Evolutionary conservation across 371 early-diverging fungal genomes (phyloP).

Genomic region (Fennellomyces sp.): DNA sequence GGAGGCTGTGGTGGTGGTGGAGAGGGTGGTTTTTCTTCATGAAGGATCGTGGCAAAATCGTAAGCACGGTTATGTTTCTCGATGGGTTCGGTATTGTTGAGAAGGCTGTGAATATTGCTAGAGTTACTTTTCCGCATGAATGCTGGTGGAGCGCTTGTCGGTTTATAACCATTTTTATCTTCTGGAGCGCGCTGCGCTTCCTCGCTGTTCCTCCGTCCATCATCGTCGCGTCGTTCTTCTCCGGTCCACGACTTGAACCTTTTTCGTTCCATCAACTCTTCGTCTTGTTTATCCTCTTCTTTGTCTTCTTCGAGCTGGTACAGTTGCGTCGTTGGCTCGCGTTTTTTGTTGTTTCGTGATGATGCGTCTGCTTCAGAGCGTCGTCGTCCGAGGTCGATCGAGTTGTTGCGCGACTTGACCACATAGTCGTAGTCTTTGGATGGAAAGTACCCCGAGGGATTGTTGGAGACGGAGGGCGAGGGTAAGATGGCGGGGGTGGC

Average conservation of each 20-base stretch:
- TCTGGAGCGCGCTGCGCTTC: neutral
- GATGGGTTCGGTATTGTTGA: neutral
- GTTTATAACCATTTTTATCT: conserved; percentile 1
- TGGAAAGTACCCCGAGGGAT: conserved; percentile 10
- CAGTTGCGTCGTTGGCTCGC: neutral
- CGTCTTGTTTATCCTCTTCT: neutral
- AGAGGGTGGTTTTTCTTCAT: neutral
- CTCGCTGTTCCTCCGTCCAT: neutral
- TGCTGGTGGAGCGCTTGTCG: conserved; percentile 4
- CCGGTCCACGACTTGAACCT: conserved; percentile 19
- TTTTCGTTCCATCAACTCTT: conserved; percentile 12
- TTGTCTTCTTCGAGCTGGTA: neutral
- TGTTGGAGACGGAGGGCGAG: conserved; percentile 16
- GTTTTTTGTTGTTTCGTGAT: neutral
- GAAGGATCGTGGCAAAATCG: conserved; percentile 22
- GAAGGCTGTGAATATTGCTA: conserved; percentile 25
- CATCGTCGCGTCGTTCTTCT: conserved; percentile 5
- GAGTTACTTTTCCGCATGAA: conserved; percentile 13
- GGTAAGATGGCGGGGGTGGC: conserved; percentile 20
- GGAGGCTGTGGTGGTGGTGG: neutral
- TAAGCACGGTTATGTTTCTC: conserved; percentile 10
- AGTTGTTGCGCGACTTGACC: conserved; percentile 14
- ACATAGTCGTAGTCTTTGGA: conserved; percentile 6
- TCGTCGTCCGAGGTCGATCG: conserved; percentile 13
- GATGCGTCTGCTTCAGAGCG: conserved; percentile 15